These are phyloP conservation scores for Umbelopsis ramanniana DNA, from an alignment of 192 early-diverging fungal species.

Conservation along the genomic window DNA sequence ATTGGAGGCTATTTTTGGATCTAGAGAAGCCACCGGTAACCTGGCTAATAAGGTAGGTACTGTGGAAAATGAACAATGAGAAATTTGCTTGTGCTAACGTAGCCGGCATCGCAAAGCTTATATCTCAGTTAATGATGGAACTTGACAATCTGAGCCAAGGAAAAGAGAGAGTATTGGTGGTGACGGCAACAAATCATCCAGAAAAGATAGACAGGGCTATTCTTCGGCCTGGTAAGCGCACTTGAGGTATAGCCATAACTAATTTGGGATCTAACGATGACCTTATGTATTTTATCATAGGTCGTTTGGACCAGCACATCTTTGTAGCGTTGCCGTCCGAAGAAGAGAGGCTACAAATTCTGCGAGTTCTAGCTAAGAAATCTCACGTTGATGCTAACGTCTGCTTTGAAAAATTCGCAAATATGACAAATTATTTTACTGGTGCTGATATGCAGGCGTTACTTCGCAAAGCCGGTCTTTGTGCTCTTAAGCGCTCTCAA, in stretches of 20 bases:
- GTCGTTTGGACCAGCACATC: slow-evolving; percentile 80
- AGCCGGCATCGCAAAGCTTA: slow-evolving; percentile 44
- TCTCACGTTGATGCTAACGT: slow-evolving; percentile 35
- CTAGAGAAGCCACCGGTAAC: slow-evolving; percentile 67
- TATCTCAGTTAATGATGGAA: slow-evolving; percentile 79
- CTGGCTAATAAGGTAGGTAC: slow-evolving; percentile 65
- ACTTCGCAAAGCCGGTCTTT: slow-evolving; percentile 59
- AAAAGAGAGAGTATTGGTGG: slow-evolving; percentile 66
- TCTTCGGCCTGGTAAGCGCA: slow-evolving; percentile 68
- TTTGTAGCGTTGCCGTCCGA: slow-evolving; percentile 68
- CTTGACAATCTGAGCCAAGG: slow-evolving; percentile 67
- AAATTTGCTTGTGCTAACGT: not conserved
- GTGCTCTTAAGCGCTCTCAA: slow-evolving; percentile 46
- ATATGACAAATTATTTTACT: slow-evolving; percentile 56
- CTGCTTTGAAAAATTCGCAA: slow-evolving; percentile 48
- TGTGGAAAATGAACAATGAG: not conserved
- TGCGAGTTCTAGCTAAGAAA: slow-evolving; percentile 51
- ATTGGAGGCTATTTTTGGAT: slow-evolving; percentile 87
- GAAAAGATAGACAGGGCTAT: slow-evolving; percentile 75
- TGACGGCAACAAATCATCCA: slow-evolving; percentile 90
- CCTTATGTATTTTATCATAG: slow-evolving; percentile 32
- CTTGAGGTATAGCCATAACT: not conserved
- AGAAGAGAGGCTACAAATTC: slow-evolving; percentile 65
- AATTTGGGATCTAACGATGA: not conserved
- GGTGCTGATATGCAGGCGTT: slow-evolving; percentile 73